Evolutionary conservation across 2,329 filamentous ascomycete genomes (phyloP).

Genomic region (Fusarium odoratissimum): DNA sequence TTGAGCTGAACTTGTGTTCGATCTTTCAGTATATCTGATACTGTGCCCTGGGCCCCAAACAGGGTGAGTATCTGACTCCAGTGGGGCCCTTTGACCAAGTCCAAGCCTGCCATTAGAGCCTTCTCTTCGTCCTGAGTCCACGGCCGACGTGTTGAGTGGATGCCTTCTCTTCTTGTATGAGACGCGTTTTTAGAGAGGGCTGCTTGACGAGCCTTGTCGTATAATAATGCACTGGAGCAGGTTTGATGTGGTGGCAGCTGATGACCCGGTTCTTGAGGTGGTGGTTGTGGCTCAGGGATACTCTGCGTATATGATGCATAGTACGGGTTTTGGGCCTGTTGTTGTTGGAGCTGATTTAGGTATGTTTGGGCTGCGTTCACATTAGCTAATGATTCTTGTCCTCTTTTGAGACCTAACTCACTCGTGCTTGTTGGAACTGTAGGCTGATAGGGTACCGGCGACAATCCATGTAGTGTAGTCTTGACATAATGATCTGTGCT

Average conservation of each 20-base stretch:
- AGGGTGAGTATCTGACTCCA: slow-evolving; percentile 92
- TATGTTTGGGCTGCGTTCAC: slow-evolving; percentile 52
- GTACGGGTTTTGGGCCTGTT: slow-evolving; percentile 52
- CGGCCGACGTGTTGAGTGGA: slow-evolving; percentile 75
- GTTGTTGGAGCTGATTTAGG: slow-evolving; percentile 53
- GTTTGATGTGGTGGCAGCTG: slow-evolving; percentile 68
- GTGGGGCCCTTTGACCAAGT: slow-evolving; percentile 89
- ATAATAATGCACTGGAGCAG: slow-evolving; percentile 65
- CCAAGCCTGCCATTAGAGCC: slow-evolving; percentile 87
- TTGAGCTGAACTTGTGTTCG: slow-evolving; percentile 92
- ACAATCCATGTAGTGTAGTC: slow-evolving; percentile 57
- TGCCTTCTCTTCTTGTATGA: slow-evolving; percentile 66
- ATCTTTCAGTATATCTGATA: slow-evolving; percentile 87
- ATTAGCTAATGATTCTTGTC: slow-evolving; percentile 42
- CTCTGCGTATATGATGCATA: slow-evolving; percentile 50
- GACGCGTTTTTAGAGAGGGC: slow-evolving; percentile 67
- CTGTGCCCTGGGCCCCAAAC: slow-evolving; percentile 82
- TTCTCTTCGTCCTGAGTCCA: slow-evolving; percentile 93
- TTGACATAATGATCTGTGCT: slow-evolving; percentile 59
- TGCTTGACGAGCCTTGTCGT: slow-evolving; percentile 69
- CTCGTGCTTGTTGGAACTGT: slow-evolving; percentile 55
- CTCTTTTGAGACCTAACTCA: slow-evolving; percentile 35
- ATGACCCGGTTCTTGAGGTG: slow-evolving; percentile 47
- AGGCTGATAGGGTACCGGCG: slow-evolving; percentile 57
- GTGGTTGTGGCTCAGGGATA: slow-evolving; percentile 51